Conservation (phyloP, 2,329 filamentous ascomycete species). For the Orbilia blumenaviensis region DNA sequence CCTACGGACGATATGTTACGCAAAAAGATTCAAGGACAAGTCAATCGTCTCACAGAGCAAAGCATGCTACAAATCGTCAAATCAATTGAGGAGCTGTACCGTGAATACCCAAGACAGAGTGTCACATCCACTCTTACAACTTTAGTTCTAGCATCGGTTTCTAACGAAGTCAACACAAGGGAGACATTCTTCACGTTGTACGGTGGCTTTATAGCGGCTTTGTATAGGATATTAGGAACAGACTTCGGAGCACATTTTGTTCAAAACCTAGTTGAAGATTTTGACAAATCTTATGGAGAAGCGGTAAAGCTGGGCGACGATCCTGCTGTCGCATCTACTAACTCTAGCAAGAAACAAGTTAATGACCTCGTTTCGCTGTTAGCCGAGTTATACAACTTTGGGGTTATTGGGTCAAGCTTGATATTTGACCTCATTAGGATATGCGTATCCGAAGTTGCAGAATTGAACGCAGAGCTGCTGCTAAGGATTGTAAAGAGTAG, state of each 20-base stretch:
- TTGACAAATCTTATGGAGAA: conserved; percentile 66
- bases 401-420: conserved; percentile 81
- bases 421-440: conserved; percentile 90
- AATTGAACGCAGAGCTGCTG: conserved; percentile 87
- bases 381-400: conserved; percentile 89
- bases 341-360: conserved; percentile 55
- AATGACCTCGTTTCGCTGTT: conserved; percentile 83
- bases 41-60: conserved; percentile 92
- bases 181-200: conserved; percentile 92
- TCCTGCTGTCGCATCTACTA: not conserved
- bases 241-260: conserved; percentile 90
- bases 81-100: conserved; percentile 84
- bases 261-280: conserved; percentile 77
- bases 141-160: conserved; percentile 79
- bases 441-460: conserved; percentile 77
- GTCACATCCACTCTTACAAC: conserved; percentile 83
- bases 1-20: conserved; percentile 71
- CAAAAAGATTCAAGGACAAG: conserved; percentile 82
- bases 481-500: conserved; percentile 82
- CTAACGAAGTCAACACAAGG: conserved; percentile 77
- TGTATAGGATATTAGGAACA: conserved; percentile 86
- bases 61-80: conserved; percentile 85
- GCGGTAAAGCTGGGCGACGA: conserved; percentile 11
- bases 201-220: conserved; percentile 85
- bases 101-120: conserved; percentile 82